Evolutionary conservation across 345 rosid species (phyloP).

Genomic region (Linum tenue): DNA sequence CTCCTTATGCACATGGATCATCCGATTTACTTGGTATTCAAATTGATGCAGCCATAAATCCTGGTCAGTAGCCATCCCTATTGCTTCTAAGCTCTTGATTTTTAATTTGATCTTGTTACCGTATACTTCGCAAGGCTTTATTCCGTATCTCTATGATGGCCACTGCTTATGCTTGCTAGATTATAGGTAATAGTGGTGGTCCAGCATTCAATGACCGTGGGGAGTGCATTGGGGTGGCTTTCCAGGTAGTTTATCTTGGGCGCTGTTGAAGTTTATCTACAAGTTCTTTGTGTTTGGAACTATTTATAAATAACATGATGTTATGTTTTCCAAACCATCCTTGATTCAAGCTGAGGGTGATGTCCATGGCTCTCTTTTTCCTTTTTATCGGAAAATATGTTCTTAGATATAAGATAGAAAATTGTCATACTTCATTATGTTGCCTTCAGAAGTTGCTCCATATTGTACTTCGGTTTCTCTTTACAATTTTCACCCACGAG

Average conservation of each 20-base stretch:
- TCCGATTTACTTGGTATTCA: conserved; percentile 95
- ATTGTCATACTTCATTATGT: neutral
- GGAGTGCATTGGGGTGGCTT: conserved; percentile 98
- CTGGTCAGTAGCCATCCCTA: conserved; percentile 51
- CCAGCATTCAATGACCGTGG: conserved; percentile 98
- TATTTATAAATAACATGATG: no score
- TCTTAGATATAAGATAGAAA: neutral
- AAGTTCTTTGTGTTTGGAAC: no score
- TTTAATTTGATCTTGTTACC: neutral
- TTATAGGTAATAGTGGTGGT: conserved; percentile 98
- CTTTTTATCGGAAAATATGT: no score
- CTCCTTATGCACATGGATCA: conserved; percentile 95
- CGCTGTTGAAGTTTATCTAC: no score
- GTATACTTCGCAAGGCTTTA: conserved; percentile 1
- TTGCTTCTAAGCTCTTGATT: neutral
- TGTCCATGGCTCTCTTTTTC: no score
- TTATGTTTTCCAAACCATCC: no score
- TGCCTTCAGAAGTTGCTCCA: neutral
- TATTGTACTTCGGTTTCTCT: conserved; percentile 2
- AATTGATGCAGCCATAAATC: conserved; percentile 95
- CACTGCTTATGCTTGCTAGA: conserved; percentile 60
- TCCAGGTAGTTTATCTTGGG: conserved; percentile 52
- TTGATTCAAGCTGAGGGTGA: no score
- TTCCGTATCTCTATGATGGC: conserved; percentile 42
- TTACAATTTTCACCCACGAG: conserved; percentile 22